Base-by-base conservation (phyloP, 1,139 yeast genomes). In the Hansenula sp. region DNA sequence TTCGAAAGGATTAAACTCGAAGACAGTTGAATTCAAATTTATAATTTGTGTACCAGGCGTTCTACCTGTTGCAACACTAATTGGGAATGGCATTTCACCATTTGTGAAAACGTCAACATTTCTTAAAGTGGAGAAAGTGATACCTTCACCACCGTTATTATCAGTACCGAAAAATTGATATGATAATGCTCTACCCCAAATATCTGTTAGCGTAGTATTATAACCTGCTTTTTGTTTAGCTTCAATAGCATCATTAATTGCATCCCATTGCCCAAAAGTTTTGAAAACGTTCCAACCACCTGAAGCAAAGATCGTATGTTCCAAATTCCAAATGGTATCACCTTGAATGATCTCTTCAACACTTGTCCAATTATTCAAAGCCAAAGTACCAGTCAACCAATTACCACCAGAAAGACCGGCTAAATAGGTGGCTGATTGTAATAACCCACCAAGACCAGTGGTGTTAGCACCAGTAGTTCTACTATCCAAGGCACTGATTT, bases 111-210 rank as follows among this genome's bases (percentile, higher is more conserved):
- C 75, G 7, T 70, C 74, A 42, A 71, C 65, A 28, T 73, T 72
- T 59, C 76, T 73, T 39, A 86, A 63, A 40, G 81, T 78, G 10
- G 87, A 75, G 78, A 86, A 85, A 3, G 86, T 76, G 56, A 83
- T 68, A 7, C 77, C 81, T 2, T 77, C 81, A 45, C 86, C 88
- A 44, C 77, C 78, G 50, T 78, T 75, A 32, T 73, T 61, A 41
- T 71, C 68, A 44, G 71, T 70, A 47, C 83, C 70, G 60, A 90
- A 81, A 61, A 84, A 84, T 65, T 88, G 95, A 58, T 83, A 77
- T 1, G 94, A 77, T 43, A 90, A 70, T 1, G 89, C 84, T 59
- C 96, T 72, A n/a, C 94, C 95, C 97, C 97, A 91, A 49, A 86
- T 77, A 67, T 90, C 97, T n/a, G 96, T 89, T 45, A 91, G 57